Conservation (phyloP, 495 filamentous ascomycete species). For the Talaromyces adpressus region DNA sequence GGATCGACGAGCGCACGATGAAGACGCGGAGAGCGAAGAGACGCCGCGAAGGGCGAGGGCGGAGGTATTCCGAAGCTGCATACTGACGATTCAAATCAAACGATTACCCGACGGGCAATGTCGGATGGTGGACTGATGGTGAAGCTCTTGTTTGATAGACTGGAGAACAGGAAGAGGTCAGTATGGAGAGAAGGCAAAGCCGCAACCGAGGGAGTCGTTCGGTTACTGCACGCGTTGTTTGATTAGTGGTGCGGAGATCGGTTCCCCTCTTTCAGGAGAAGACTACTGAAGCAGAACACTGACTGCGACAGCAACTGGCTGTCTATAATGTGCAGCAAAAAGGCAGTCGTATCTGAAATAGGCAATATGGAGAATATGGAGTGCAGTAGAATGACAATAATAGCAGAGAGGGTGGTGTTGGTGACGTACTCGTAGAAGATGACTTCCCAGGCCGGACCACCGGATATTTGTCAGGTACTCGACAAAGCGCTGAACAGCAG, state of each 20-base stretch:
- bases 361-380: not conserved
- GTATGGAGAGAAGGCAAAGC: not conserved
- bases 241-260: not conserved
- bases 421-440: not conserved
- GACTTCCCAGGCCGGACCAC: not conserved
- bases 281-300: no score
- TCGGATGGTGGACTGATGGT: not conserved
- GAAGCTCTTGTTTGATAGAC: not conserved
- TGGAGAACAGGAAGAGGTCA: not conserved
- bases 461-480: not conserved
- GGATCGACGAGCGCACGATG: not conserved
- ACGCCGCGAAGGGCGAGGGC: constrained; percentile 1
- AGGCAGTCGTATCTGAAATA: not conserved
- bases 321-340: not conserved
- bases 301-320: not conserved
- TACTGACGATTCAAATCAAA: not conserved
- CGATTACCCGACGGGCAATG: not conserved
- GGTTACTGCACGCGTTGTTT: not conserved
- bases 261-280: not conserved
- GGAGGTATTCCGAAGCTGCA: constrained; percentile 4
- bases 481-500: not conserved
- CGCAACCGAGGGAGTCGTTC: constrained; percentile 2
- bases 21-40: not conserved
- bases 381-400: not conserved
- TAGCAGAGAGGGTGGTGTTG: not conserved